Base-by-base conservation (phyloP, 495 filamentous ascomycete genomes). In the Pyronema omphalodes region DNA sequence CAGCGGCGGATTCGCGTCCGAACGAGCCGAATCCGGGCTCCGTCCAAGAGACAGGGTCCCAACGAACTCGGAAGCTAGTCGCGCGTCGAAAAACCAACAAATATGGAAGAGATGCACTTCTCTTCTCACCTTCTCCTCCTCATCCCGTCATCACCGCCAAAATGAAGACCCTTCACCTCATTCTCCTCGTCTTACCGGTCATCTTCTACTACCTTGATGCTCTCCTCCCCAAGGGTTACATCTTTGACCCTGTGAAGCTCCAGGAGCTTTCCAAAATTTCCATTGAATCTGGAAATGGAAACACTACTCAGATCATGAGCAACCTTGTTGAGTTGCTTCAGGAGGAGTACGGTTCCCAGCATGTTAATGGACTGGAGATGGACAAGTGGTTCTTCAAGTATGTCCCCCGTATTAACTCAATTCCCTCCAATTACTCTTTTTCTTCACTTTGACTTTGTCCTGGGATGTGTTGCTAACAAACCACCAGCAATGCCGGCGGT, bases 161-260 rank as follows among this genome's bases (percentile, higher is more conserved):
- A 50, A 50, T 50, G 47, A 23, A 34, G 29, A 50, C 47, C 8
- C 47, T 50, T 17, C 36, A 35, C 47, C 11, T 50, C 17, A 9
- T 50, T 11, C 23, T 23, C 9, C 47, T 50, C 9, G 12, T 83
- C 60, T 59, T 84, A 49, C 66, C 77, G 1, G 73, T 77, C 40
- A 55, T 84, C 39, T 74, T 75, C 66, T 78, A 74, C 71, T 71
- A 74, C 59, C 61, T 87, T 53, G 80, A 88, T 63, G 71, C 77
- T 50, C 76, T 80, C 61, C 74, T 88, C 23, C 75, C 83, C 49
- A 73, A 68, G 51, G 83, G 86, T 73, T 89, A 85, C 74, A 76
- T 88, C 68, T 88, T 93, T 68, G 66, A 77, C 36, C 74, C 74
- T 3, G 70, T 69, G 37, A 74, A 87, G 51, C 73, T 93, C 57